Evolutionary conservation across 257 asterid genomes (phyloP), one percentile per base, ranked within the genome.

Genomic region (Penstemon newberryi): DNA sequence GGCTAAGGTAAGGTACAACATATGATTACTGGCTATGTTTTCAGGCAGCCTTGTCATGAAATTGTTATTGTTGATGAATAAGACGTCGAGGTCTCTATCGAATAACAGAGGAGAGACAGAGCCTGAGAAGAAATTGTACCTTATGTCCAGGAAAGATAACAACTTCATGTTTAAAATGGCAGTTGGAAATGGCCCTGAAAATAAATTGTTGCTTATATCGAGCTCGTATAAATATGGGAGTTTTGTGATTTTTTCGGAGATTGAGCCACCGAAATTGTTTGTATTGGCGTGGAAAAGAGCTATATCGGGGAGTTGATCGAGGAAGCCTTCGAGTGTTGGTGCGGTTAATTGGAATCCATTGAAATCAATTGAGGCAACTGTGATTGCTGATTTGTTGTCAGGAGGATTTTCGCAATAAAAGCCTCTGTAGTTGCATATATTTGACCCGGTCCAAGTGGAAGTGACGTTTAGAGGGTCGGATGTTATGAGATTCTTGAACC

Each of bases 221-320:
- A 91, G 80, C 71, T 91, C 97, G 76, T 86, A 91, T 5, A 91
- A 72, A 13, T 79, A 89, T 0, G 81, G 89, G 19, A 89, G 90
- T 4, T 73, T 54, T 8, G 88, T 75, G 45, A 80, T 76, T 60
- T 61, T 70, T 2, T 83, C 68, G 1, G 96, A 71, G 38, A 88
- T 54, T 4, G 50, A 44, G 13, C 97, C 97, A 8, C 78, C 71
- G 62, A 89, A 89, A 42, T 57, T 53, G 81, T 87, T 91, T 67
- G 96, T 89, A 68, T 87, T 89, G 11, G 96, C 94, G 67, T 91
- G 97, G 74, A 91, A 91, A 12, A 91, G 73, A 40, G 94, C 96
- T 60, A 91, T 41, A 75, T 91, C 97, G 0, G 89, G 89, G 36
- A 91, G 91, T 57, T 66, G 80, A 37, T 91, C 96, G 7, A 91